Percentiles rank a stretch among this genome's conserved stretches.
Evolutionary conservation across 176 grass and related monocot genomes (phyloP).

Genomic region (Metroxylon sagu): DNA sequence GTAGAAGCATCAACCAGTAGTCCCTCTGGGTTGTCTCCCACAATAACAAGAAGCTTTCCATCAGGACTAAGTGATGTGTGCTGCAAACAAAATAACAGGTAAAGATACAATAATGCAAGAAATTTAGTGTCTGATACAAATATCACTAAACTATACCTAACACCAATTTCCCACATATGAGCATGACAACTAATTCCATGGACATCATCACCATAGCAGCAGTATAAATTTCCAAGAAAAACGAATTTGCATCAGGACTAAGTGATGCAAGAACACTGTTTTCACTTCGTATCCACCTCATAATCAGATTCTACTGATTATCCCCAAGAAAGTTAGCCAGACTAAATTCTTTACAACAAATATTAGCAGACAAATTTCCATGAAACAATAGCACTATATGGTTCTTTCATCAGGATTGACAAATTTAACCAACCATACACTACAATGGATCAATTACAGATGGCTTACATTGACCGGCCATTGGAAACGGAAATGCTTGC

Average conservation of each 20-base stretch:
- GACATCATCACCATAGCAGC: too few relatives aligned
- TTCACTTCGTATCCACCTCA: not conserved
- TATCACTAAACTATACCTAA: too few relatives aligned
- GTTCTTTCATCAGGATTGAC: not conserved
- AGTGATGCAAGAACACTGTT: not conserved
- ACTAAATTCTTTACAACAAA: too few relatives aligned
- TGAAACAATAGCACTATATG: too few relatives aligned
- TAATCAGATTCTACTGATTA: too few relatives aligned
- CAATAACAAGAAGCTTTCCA: slow-evolving; percentile 59
- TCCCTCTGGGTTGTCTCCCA: slow-evolving; percentile 59
- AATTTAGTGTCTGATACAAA: too few relatives aligned
- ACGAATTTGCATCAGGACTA: too few relatives aligned
- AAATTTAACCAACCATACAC: slow-evolving; percentile 3
- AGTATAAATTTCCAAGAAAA: too few relatives aligned
- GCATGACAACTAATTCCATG: too few relatives aligned
- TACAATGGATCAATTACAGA: not conserved
- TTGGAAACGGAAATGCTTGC: slow-evolving; percentile 52
- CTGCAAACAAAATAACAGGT: slow-evolving; percentile 27
- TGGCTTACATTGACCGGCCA: slow-evolving; percentile 72
- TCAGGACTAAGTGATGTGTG: slow-evolving; percentile 61
- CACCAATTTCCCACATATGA: too few relatives aligned
- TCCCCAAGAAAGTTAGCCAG: too few relatives aligned
- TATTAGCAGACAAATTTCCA: too few relatives aligned
- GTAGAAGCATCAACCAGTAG: slow-evolving; percentile 52
- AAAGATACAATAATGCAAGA: slow-evolving; percentile 12